Evolutionary conservation across 371 early-diverging fungal species (phyloP).

Genomic region (Capillidium rhysosporum): DNA sequence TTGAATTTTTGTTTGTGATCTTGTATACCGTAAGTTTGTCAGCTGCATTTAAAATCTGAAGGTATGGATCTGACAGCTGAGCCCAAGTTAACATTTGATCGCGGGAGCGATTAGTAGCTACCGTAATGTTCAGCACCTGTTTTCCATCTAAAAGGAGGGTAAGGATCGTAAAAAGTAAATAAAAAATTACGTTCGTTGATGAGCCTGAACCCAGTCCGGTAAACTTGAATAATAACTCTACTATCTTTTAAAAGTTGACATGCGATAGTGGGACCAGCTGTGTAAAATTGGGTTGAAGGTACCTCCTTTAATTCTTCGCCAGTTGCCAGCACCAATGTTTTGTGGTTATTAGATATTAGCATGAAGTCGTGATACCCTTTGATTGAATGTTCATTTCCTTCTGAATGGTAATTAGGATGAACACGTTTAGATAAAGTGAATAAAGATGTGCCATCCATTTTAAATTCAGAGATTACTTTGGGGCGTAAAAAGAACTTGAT

Average conservation of each 20-base stretch:
- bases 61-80: conserved; percentile 58
- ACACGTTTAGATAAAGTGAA: conserved; percentile 22
- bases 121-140: conserved; percentile 27
- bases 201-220: conserved; percentile 43
- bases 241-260: conserved; percentile 41
- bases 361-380: conserved; percentile 31
- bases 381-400: not conserved
- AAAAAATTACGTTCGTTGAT: conserved; percentile 26
- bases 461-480: conserved; percentile 39
- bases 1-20: too few relatives aligned
- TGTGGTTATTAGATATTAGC: conserved; percentile 40
- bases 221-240: conserved; percentile 58
- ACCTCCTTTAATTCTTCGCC: conserved; percentile 73
- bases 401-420: conserved; percentile 30
- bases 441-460: conserved; percentile 20
- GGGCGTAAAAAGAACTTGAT: conserved; percentile 29
- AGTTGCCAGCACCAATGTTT: conserved; percentile 49
- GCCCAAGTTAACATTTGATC: conserved; percentile 41
- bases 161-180: not conserved
- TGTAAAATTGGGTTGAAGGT: conserved; percentile 49
- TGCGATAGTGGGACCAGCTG: conserved; percentile 49
- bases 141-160: conserved; percentile 24
- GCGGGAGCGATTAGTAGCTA: conserved; percentile 22
- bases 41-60: conserved; percentile 43
- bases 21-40: conserved; percentile 13